Base-by-base conservation (phyloP, 371 early-diverging fungal genomes). In the Rhizopus sp. region DNA sequence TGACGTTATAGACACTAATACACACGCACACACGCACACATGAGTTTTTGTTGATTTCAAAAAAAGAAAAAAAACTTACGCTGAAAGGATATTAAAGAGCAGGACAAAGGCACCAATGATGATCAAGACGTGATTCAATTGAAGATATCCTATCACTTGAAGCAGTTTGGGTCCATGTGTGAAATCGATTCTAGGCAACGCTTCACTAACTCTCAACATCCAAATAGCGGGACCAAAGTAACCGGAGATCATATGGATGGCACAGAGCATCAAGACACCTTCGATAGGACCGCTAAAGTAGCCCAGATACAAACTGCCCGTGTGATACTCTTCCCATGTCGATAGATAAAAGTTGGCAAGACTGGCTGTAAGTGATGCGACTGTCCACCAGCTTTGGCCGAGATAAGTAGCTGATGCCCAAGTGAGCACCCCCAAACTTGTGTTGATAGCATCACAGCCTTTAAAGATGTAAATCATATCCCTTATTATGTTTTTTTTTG, bases 241-340 rank as follows among this genome's bases (percentile, higher is more conserved):
- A 35, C 92, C 94, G n/a, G 93, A 90, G 33, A 89, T 60, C 50
- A 90, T 46, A 35, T 88, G 81, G 4, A 87, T 65, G 34, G 73
- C 54, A 51, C 83, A 80, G 37, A 87, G 73, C 70, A 89, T 78
- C 45, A 94, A 56, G n/a, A 99, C 85, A 7, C 97, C 98, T 71
- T 99, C 99, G 9, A 96, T 92, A 17, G 99, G 97, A 7, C 99
- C 99, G 62, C 89, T 93, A 73, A 98, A 89, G 49, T 93, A 85
- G 17, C 95, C 93, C 38, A 99, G 80, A 63, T 88, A 96, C 48
- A 99, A 83, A 4, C 86, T 72, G 10, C 93, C 93, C 1, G 98
- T 97, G 69, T 96, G 93, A 67, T 95, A 98, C 62, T 95, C 96
- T 70, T 99, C 96, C 91, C 96, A 93, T 6, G 96, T 94, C 53